These are phyloP conservation scores for Dalbergia cultrata DNA, from an alignment of 306 rosid genomes.

Conservation along the genomic window DNA sequence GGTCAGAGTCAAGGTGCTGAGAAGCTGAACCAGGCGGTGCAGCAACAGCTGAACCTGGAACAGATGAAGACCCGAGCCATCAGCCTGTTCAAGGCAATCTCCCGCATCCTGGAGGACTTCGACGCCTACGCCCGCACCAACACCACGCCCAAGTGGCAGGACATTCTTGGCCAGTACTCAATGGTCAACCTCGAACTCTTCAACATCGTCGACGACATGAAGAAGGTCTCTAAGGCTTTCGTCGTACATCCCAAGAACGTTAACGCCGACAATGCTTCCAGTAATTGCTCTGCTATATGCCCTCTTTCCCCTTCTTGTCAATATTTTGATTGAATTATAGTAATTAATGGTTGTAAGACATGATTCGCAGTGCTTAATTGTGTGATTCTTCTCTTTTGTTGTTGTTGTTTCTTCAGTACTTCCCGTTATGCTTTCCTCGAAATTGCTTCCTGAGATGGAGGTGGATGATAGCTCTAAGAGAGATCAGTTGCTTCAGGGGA, in stretches of 20 bases:
- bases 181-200: conserved; percentile 95
- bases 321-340: too few species aligned
- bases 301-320: neutral
- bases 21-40: conserved; percentile 81
- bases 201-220: conserved; percentile 92
- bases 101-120: conserved; percentile 87
- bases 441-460: conserved; percentile 95
- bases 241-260: conserved; percentile 86
- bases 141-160: conserved; percentile 92
- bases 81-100: conserved; percentile 82
- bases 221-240: conserved; percentile 89
- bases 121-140: conserved; percentile 80
- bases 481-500: conserved; percentile 82
- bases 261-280: conserved; percentile 79
- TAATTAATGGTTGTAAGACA: too few species aligned
- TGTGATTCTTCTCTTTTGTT: too few species aligned
- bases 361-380: neutral
- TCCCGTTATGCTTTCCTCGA: conserved; percentile 90
- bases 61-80: conserved; percentile 81
- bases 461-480: conserved; percentile 74
- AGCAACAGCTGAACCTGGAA: conserved; percentile 84
- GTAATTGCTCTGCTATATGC: conserved; percentile 43
- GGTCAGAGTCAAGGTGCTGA: conserved; percentile 54
- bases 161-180: conserved; percentile 85
- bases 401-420: conserved; percentile 58